phyloP scores from a whole-genome alignment of 2,329 filamentous ascomycete species.

The Verticillium tricorpus region DNA sequence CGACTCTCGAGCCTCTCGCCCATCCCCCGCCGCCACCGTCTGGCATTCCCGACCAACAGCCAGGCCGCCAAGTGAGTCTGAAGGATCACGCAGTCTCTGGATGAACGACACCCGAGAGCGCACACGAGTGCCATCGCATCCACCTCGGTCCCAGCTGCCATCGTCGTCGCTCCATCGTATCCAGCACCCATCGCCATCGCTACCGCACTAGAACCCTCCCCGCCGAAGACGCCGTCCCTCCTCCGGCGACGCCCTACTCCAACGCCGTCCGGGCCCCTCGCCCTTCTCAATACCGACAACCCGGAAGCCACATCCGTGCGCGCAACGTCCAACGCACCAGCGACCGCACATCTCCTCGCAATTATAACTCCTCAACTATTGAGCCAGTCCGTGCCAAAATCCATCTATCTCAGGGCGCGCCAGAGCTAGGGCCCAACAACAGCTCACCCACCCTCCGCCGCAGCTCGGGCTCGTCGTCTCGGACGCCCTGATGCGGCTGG shows the following conservation, averaged over 20 bases:
- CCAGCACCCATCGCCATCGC: background rate
- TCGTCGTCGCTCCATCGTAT: background rate
- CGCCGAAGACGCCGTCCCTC: background rate
- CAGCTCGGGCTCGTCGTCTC: too few species aligned
- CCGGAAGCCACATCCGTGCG: background rate
- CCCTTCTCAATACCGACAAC: background rate
- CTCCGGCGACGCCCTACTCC: background rate
- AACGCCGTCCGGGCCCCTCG: background rate
- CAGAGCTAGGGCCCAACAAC: background rate
- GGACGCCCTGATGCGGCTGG: too few species aligned
- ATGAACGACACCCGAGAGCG: too few species aligned
- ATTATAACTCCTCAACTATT: background rate
- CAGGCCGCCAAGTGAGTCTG: background rate
- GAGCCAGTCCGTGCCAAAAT: background rate
- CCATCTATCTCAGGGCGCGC: background rate
- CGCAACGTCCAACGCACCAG: background rate
- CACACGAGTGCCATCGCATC: too few species aligned
- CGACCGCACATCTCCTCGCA: background rate
- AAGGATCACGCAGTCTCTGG: background rate
- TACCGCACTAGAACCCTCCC: background rate
- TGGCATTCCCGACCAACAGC: background rate
- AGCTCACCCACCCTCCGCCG: background rate
- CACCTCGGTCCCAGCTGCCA: background rate
- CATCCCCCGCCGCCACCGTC: background rate
- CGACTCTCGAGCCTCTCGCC: background rate